Evolutionary conservation across 2,329 filamentous ascomycete genomes (phyloP).

Genomic region (Thermomyces lanuginosus): DNA sequence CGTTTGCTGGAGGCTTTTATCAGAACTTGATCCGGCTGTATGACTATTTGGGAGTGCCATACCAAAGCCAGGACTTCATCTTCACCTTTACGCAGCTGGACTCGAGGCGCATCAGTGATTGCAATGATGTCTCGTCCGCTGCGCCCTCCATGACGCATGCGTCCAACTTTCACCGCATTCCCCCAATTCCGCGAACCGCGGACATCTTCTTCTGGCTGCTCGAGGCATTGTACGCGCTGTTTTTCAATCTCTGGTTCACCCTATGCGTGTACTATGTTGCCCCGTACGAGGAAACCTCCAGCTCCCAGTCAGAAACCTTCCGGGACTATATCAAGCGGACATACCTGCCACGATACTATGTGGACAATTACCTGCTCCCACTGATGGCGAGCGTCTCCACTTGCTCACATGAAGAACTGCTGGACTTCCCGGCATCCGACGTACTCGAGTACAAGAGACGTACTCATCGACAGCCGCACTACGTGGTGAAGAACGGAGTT

Average conservation of each 20-base stretch:
- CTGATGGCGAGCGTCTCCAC: conserved; percentile 35
- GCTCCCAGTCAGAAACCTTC: conserved; percentile 27
- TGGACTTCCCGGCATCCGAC: conserved; percentile 11
- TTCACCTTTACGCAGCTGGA: conserved; percentile 33
- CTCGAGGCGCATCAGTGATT: conserved; percentile 1
- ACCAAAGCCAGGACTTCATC: conserved; percentile 36
- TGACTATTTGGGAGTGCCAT: conserved; percentile 35
- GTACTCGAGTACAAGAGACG: conserved; percentile 9
- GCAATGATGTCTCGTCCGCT: conserved; percentile 1
- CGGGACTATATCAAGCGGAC: conserved; percentile 37
- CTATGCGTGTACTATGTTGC: conserved; percentile 35
- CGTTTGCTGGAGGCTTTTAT: conserved; percentile 39
- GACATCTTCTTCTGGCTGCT: conserved; percentile 25
- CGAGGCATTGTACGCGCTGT: conserved; percentile 30
- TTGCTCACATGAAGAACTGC: conserved; percentile 11
- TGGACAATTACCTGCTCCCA: conserved; percentile 37
- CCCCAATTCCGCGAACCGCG: conserved; percentile 24
- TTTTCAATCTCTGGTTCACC: conserved; percentile 40
- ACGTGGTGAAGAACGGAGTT: conserved; percentile 10
- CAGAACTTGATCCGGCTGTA: conserved; percentile 41
- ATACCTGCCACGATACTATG: conserved; percentile 32
- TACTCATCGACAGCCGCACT: conserved; percentile 11
- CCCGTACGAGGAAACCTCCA: conserved; percentile 14
- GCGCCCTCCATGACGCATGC: conserved; percentile 35
- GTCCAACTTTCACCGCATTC: conserved; percentile 37